Evolutionary conservation across 805 yeast genomes (phyloP), one percentile per base, ranked within the genome.

Genomic region (Cyberlindnera americana): DNA sequence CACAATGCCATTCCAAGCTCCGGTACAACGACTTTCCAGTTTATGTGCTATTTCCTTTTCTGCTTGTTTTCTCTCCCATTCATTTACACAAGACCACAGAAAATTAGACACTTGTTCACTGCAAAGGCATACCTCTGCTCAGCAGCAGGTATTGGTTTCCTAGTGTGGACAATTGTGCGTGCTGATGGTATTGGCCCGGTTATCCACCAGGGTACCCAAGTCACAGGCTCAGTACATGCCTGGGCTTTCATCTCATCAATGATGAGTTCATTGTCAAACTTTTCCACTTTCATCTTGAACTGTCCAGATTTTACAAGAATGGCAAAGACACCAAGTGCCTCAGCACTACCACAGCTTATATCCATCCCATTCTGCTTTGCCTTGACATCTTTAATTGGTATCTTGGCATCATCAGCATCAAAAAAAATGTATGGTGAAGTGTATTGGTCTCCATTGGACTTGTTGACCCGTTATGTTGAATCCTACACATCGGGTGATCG

Each of bases 301-400:
- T 85, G 93, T 13, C 95, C 96, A 2, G 96, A 88, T 67, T 88
- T 88, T 62, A 73, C 95, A 19, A 77, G 96, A 61, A 82, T 87
- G 64, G 83, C 95, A 9, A 73, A 70, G 47, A 78, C 77, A 17
- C 69, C 73, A 37, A 60, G 52, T 30, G 65, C 76, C 16, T 70
- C 81, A 4, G 53, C 67, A n/a, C 67, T 71, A 60, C 72, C 87
- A 2, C 88, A 81, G 60, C 55, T 70, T 31, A 54, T 83, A 28
- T 69, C 91, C 3, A 77, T 89, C 46, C 95, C 96, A 25, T 44
- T 83, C 16, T 75, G 86, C 52, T 88, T 86, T 63, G 82, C 89
- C 4, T 54, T 87, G 43, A 88, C 95, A 24, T 81, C 95, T 5
- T 70, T 89, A 49, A 81, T 89, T 57, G 96, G 96, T 59, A 82